Base-by-base conservation (phyloP, 306 rosid species). In the Prunus armeniaca region DNA sequence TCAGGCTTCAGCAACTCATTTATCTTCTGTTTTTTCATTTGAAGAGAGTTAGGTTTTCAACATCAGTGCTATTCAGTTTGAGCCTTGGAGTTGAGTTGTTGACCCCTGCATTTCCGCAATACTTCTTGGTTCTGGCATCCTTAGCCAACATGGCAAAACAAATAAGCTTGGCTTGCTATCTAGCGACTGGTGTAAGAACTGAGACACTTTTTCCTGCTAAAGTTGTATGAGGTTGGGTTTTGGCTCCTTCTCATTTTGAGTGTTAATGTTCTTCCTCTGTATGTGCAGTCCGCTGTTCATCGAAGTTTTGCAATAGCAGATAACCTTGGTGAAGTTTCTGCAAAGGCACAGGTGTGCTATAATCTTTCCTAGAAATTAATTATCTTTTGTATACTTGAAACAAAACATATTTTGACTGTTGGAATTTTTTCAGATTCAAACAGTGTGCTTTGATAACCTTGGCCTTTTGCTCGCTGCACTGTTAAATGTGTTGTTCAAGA, bases 361-460 rank as follows among this genome's bases (percentile, higher is more conserved):
- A 32, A 61, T 25, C 32, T 41, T 51, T 34, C 63, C 30, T 54
- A 55, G 47, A 24, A 0, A 43, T 22, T 41, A 24, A 41, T 19
- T 41, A 32, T 70, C 52, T 63, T 60, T 69, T 4, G 14, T 27
- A 45, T 24, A n/a, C 57, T 54, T 68, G 20, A 27, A 45, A 67
- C 43, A 72, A 24, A 27, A 62, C 54, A 17, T 75, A 50, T 72
- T 54, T 58, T 76, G 38, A 72, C 34, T 47, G 51, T 66, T 69
- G 30, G 49, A 67, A 67, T 41, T 43, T 72, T 74, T 84, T 84
- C 91, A 93, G 98, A 88, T 94, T 69, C 98, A 94, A 86, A 91
- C 98, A 24, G 98, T 91, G 68, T 94, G 98, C 89, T 94, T 90
- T 85, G 98, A 94, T 86, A 91, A 82, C 83, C 91, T 91, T 67